Conservation (phyloP, 2,329 filamentous ascomycete genomes). For the Alternaria burnsii region DNA sequence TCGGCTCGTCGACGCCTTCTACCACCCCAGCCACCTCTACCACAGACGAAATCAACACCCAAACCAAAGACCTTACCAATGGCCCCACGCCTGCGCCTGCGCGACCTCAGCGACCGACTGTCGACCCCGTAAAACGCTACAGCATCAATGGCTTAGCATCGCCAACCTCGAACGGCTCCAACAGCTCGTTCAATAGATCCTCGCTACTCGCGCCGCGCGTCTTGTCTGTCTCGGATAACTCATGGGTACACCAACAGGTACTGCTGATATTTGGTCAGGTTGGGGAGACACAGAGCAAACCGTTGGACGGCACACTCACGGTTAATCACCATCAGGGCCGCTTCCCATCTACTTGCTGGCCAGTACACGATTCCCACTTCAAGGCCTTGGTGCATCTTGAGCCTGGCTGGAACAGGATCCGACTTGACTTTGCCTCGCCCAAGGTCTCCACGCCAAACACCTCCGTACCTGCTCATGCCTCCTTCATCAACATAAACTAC, state of each 20-base stretch:
- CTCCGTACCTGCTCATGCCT: slow-evolving; percentile 76
- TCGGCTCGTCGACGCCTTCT: slow-evolving; percentile 77
- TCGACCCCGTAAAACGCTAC: slow-evolving; percentile 61
- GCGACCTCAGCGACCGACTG: slow-evolving; percentile 55
- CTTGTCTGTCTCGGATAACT: slow-evolving; percentile 79
- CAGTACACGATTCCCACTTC: slow-evolving; percentile 87
- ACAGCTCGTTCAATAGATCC: slow-evolving; percentile 63
- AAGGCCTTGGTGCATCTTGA: slow-evolving; percentile 91
- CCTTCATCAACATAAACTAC: slow-evolving; percentile 85
- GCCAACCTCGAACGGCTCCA: slow-evolving; percentile 57
- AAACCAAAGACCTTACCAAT: slow-evolving; percentile 62
- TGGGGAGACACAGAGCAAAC: slow-evolving; percentile 72
- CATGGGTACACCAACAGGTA: slow-evolving; percentile 94
- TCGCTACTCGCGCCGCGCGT: slow-evolving; percentile 85
- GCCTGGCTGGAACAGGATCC: slow-evolving; percentile 86
- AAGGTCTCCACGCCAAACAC: slow-evolving; percentile 76
- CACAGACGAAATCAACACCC: slow-evolving; percentile 72
- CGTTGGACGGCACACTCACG: slow-evolving; percentile 80
- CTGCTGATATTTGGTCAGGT: slow-evolving; percentile 83
- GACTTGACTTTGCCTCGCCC: slow-evolving; percentile 86
- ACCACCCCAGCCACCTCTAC: slow-evolving; percentile 71
- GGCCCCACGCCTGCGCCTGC: slow-evolving; percentile 53
- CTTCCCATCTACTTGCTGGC: slow-evolving; percentile 86
- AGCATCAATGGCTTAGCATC: slow-evolving; percentile 66
- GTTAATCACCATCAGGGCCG: slow-evolving; percentile 83